phyloP scores from a whole-genome alignment of 2,329 filamentous ascomycete species.

The Colletotrichum sp. region DNA sequence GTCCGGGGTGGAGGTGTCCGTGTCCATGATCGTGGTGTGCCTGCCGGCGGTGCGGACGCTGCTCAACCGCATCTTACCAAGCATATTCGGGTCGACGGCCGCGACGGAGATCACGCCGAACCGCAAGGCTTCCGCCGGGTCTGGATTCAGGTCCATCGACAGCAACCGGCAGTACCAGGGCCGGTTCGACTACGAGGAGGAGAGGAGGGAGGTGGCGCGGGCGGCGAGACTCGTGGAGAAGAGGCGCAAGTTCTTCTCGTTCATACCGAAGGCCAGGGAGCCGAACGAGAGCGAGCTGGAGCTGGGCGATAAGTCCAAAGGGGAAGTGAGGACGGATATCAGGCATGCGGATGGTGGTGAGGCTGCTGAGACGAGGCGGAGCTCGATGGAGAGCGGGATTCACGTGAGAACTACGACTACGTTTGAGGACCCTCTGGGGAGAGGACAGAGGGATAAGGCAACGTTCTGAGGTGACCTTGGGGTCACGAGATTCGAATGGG shows the following conservation, averaged over 20 bases:
- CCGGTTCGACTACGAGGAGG: not conserved
- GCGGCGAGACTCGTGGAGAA: not conserved
- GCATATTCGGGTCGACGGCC: not conserved
- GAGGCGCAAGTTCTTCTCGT: conserved; percentile 1
- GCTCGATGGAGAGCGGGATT: conserved; percentile 20
- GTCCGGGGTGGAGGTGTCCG: conserved; percentile 46
- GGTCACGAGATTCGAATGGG: not conserved
- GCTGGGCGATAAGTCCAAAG: conserved; percentile 32
- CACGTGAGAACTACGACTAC: conserved; percentile 23
- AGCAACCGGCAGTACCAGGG: not conserved
- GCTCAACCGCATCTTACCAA: conserved; percentile 19
- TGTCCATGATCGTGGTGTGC: conserved; percentile 46
- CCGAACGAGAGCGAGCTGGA: conserved; percentile 31
- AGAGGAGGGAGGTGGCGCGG: not conserved
- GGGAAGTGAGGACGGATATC: conserved; percentile 36
- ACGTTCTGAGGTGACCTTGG: not conserved
- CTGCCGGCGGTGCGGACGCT: conserved; percentile 43
- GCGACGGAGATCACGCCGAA: not conserved
- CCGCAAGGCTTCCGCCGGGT: not conserved
- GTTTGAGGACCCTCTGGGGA: not conserved
- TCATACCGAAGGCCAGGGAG: not conserved
- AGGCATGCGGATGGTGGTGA: not conserved
- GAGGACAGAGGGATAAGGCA: not conserved
- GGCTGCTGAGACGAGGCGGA: not conserved
- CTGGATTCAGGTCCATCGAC: not conserved